Base-by-base conservation (phyloP, 2,329 filamentous ascomycete species). In the Blastomyces emzantsi region DNA sequence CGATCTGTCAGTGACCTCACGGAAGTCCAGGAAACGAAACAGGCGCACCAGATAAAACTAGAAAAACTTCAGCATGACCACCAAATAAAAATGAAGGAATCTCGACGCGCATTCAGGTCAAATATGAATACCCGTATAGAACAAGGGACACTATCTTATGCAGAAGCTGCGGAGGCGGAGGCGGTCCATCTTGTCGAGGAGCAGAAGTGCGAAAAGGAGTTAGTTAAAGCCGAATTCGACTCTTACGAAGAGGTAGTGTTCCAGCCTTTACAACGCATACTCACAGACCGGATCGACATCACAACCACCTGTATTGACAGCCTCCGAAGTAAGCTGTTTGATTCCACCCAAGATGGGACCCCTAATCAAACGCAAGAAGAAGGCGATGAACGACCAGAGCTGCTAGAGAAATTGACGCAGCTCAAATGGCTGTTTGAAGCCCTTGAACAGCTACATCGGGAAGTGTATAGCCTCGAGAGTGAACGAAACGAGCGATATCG, bases 371-470 rank as follows among this genome's bases (percentile, higher is more conserved):
- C 92, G 0, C 92, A 97, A 74, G 92, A 96, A 75, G 93, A 97
- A 77, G 93, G 94, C 22, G 93, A 97, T 69, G 93, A 97, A 74
- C 87, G 92, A 73, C 94, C 94, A 0, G 94, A 99, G 75, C 82
- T 97, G 0, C 80, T 97, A 2, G 94, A 99, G 75, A 96, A 96
- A 76, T 82, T 99, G 15, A 97, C 93, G 0, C 84, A 97, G 58
- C 82, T 97, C 17, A 99, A 97, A 72, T 97, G 94, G 92, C 86
- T 97, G 9, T 97, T 97, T 70, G 94, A 99, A 74, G 89, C 90
- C 0, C 87, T 92, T n/a, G 94, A 99, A 76, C 83, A 85, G 57
- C 81, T 97, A 9, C 88, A 97, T 77, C 87, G 90, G 54, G 89
- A 91, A 70, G 84, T 93, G 62, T 96, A 91, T 72, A 90, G 95